A percentile compares a stretch with the other conserved stretches of the same genome.
Evolutionary conservation across 345 rosid genomes (phyloP).

Genomic region (Brassica napus): DNA sequence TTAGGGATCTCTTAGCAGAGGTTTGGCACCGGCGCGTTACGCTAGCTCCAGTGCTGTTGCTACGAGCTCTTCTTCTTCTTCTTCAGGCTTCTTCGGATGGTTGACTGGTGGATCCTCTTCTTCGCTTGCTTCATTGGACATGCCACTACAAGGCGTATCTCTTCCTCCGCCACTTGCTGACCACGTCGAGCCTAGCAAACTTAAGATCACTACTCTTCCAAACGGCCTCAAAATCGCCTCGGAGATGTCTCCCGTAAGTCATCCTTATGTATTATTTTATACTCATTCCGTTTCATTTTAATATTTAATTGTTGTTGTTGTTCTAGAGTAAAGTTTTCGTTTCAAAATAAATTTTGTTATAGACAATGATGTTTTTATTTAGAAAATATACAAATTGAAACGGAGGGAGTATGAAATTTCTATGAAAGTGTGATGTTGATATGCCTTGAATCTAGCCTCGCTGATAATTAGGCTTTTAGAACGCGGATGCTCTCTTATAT

Average conservation of each 20-base stretch:
- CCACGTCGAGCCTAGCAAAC: conserved; percentile 60
- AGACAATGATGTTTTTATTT: no score
- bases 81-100: conserved; percentile 65
- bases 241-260: conserved; percentile 52
- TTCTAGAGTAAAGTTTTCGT: no score
- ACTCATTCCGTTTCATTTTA: no score
- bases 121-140: conserved; percentile 56
- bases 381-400: no score
- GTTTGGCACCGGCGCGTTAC: conserved; percentile 46
- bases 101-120: conserved; percentile 53
- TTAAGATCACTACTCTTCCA: conserved; percentile 57
- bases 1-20: conserved; percentile 50
- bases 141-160: conserved; percentile 59
- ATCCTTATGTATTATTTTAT: neutral
- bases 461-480: no score
- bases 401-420: no score
- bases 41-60: conserved; percentile 66
- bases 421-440: no score
- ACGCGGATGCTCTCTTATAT: no score
- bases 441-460: no score
- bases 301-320: no score
- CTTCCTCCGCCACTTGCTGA: conserved; percentile 64
- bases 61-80: conserved; percentile 31
- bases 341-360: no score
- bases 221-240: conserved; percentile 81